phyloP scores from a whole-genome alignment of 768 basidiomycete species.

The Suillus cothurnatus region DNA sequence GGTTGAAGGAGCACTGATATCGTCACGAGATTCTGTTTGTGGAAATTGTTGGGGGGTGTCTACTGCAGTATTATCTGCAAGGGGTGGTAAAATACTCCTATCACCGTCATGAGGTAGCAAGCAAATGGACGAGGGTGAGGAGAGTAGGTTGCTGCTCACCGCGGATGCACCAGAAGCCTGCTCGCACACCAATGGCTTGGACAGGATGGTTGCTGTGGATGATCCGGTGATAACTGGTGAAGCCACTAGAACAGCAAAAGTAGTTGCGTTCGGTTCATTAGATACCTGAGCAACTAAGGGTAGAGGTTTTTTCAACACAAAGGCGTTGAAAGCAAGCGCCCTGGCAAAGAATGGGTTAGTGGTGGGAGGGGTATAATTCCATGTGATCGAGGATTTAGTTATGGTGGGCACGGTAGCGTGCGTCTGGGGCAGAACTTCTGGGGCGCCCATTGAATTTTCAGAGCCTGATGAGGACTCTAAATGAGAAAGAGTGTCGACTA shows the following conservation, averaged over 20 bases:
- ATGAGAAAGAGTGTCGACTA: background rate
- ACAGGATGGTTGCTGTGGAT: background rate
- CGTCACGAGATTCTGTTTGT: background rate
- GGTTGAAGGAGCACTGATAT: background rate
- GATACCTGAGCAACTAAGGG: background rate
- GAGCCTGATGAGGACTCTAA: background rate
- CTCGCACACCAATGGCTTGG: background rate
- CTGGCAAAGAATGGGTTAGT: background rate
- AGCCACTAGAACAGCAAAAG: background rate
- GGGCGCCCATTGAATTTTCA: background rate
- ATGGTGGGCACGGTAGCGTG: background rate
- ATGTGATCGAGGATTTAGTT: background rate
- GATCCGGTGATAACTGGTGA: background rate
- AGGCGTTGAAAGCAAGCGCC: background rate
- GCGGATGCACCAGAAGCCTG: background rate
- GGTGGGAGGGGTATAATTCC: conserved; percentile 1
- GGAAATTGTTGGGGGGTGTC: background rate
- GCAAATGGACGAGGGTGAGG: background rate
- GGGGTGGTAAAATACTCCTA: background rate
- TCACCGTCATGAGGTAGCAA: background rate
- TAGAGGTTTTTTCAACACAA: background rate
- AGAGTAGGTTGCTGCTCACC: no score
- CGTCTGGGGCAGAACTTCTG: background rate
- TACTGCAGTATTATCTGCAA: background rate
- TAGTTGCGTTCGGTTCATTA: background rate